A percentile compares a stretch with the other conserved stretches of the same genome.
Conservation (phyloP, 2,329 filamentous ascomycete genomes). For the Beauveria sp. region DNA sequence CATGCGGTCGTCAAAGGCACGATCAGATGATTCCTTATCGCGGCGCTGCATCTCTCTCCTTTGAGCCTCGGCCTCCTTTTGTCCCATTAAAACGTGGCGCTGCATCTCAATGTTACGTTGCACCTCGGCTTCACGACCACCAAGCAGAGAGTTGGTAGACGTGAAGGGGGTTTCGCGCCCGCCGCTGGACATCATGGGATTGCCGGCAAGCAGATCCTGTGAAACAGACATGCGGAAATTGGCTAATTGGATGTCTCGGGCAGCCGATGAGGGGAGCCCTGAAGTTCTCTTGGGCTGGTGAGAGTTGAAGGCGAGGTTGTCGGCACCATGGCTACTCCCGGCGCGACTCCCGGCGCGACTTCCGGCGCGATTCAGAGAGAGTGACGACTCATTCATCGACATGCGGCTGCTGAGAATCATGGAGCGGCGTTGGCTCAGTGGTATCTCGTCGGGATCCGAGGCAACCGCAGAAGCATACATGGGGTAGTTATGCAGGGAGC, state of each 20-base stretch:
- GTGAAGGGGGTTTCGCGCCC: constrained; percentile 34
- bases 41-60: constrained; percentile 50
- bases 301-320: constrained; percentile 39
- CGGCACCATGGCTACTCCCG: constrained; percentile 20
- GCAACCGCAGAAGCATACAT: constrained; percentile 23
- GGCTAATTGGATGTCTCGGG: constrained; percentile 53
- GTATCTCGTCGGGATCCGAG: constrained; percentile 58
- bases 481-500: constrained; percentile 31
- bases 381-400: constrained; percentile 16
- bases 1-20: constrained; percentile 67
- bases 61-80: constrained; percentile 55
- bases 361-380: constrained; percentile 1
- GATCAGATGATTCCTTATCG: constrained; percentile 51
- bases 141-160: constrained; percentile 24
- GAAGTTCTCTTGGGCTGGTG: constrained; percentile 46
- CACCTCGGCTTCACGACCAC: constrained; percentile 32
- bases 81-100: constrained; percentile 49
- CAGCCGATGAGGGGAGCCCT: constrained; percentile 32
- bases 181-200: constrained; percentile 24
- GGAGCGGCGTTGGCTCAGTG: constrained; percentile 59
- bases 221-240: constrained; percentile 60
- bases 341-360: constrained; percentile 3
- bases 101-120: constrained; percentile 46
- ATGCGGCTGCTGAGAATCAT: constrained; percentile 46
- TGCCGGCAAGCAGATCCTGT: constrained; percentile 46